Base-by-base conservation (phyloP, 352 stramenopile species). In the Phytopythium boreale region DNA sequence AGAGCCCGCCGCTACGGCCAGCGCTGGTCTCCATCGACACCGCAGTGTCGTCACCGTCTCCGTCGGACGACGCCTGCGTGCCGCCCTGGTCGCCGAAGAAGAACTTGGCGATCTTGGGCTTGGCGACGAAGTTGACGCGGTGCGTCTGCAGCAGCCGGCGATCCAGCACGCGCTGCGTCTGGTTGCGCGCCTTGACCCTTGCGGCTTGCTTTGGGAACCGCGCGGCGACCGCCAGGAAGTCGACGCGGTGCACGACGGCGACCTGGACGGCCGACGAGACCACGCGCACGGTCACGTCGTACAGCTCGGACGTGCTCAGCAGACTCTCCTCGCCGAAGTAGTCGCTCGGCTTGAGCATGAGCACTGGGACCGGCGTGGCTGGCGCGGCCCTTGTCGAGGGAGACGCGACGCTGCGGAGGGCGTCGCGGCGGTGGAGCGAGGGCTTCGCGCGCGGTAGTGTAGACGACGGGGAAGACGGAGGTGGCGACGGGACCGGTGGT, bases 291-390 rank as follows among this genome's bases (percentile, higher is more conserved):
- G 73, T 88, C 6, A 86, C 62, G 50, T 87, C 74, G 49, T 84
- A 88, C 1, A 69, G 60, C 49, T 81, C 69, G 0, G 59, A 2
- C 24, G 68, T 36, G 8, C 66, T 36, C 2, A 73, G 56, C 44
- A 90, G 63, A 59, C 82, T 87, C 44, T 90, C 82, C 61, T 87
- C 74, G 14, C 82, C 82, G 31, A 90, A 89, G 52, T 72, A 87
- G 31, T 88, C 76, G 50, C 81, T 70, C 27, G 71, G 66, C 26
- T 83, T 79, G 10, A 89, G 55, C 11, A 91, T 66, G 0, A 71
- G 73, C 24, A 91, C 79, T 2, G 82, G 71, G 11, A 77, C 58
- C 0, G 71, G 67, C 10, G 27, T 51, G 3, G 29, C 26, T 0
- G 39, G 24, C 5, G 39, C 26, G 5, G 41, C 5, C 26, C 22